A percentile compares a stretch with the other conserved stretches of the same genome.
Evolutionary conservation across 352 stramenopile genomes (phyloP).

Genomic region (Sclerospora graminicola): DNA sequence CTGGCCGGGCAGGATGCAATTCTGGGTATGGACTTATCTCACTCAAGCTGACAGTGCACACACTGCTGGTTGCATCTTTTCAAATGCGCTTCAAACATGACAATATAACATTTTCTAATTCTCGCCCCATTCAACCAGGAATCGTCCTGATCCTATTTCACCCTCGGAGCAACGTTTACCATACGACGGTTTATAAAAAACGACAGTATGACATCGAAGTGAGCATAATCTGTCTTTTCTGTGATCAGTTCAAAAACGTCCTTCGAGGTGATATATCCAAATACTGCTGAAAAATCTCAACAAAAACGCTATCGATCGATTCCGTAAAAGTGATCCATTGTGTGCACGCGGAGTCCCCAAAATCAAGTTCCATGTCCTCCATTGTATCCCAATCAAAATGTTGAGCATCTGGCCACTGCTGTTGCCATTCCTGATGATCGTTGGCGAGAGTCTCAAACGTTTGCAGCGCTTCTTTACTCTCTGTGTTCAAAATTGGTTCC

Average conservation of each 20-base stretch:
- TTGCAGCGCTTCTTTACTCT: no score
- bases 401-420: slow-evolving; percentile 12
- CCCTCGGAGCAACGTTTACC: slow-evolving; percentile 20
- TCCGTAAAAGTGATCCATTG: not conserved
- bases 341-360: slow-evolving; percentile 7
- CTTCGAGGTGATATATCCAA: slow-evolving; percentile 12
- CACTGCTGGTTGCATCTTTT: no score
- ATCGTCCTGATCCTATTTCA: slow-evolving; percentile 21
- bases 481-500: not conserved
- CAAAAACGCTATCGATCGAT: slow-evolving; percentile 3
- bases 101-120: slow-evolving; percentile 15
- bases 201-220: slow-evolving; percentile 25
- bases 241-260: slow-evolving; percentile 13
- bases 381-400: slow-evolving; percentile 11
- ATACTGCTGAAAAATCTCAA: slow-evolving; percentile 17
- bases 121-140: slow-evolving; percentile 22
- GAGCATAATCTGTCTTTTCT: slow-evolving; percentile 11
- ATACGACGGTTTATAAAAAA: slow-evolving; percentile 31
- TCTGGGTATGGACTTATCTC: no score
- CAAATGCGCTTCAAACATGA: slow-evolving; percentile 18
- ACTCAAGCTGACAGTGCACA: no score
- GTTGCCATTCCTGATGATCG: slow-evolving; percentile 12
- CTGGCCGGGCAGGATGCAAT: no score
- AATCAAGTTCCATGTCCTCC: no score
- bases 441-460: not conserved